Evolutionary conservation across 83 land plant species (phyloP).

Genomic region (Isoetes engelmannii): DNA sequence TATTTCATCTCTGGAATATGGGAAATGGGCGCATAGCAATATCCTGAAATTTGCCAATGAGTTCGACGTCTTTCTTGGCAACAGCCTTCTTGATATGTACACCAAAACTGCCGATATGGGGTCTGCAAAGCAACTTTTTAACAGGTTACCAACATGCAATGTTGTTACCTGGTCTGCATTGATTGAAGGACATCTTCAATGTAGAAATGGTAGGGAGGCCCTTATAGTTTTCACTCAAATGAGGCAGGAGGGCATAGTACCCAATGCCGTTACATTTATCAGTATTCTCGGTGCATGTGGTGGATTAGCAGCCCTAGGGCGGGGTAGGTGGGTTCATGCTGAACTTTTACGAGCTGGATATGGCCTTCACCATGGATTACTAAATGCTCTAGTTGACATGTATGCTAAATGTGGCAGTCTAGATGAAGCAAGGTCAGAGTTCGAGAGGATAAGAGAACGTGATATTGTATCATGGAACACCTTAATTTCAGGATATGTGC

Average conservation of each 20-base stretch:
- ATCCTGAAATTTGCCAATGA: background rate
- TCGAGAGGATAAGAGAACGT: background rate
- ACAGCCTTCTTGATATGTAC: constrained; percentile 1
- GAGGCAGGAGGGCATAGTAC: background rate
- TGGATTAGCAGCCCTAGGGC: background rate
- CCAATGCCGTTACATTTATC: background rate
- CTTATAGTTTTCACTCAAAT: background rate
- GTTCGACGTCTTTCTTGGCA: background rate
- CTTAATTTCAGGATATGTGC: background rate
- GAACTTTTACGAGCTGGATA: background rate
- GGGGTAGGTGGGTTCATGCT: background rate
- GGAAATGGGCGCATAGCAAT: background rate
- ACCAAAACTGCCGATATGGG: background rate
- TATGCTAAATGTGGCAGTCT: background rate
- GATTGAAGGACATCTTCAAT: background rate
- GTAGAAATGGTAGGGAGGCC: background rate
- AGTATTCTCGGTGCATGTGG: background rate
- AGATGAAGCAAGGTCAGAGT: background rate
- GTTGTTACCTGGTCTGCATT: constrained; percentile 1
- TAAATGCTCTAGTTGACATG: constrained; percentile 2
- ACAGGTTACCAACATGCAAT: background rate
- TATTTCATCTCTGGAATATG: background rate
- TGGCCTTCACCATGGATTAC: background rate
- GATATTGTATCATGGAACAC: constrained; percentile 2
- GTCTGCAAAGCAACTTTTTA: background rate